Evolutionary conservation across 176 grass and related monocot species (phyloP).

Genomic region (Lolium perenne): DNA sequence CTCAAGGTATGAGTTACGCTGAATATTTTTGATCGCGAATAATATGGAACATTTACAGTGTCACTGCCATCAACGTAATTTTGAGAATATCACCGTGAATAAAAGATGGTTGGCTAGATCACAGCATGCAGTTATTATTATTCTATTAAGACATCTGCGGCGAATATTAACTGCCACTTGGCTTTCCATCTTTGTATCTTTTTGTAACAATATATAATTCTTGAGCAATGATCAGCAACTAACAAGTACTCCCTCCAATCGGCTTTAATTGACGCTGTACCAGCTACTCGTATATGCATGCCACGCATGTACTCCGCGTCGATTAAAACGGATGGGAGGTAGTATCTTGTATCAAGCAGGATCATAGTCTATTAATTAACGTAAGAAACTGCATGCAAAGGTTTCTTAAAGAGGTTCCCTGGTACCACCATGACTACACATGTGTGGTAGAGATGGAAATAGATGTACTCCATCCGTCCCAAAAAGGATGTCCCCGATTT

Average conservation of each 20-base stretch:
- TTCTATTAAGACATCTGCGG: not conserved
- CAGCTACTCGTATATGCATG: too few relatives aligned
- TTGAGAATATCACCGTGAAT: not conserved
- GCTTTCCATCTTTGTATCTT: not conserved
- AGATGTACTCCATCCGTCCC: too few relatives aligned
- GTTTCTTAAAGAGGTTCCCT: not conserved
- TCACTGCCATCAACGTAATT: conserved; percentile 2
- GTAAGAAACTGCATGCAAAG: conserved; percentile 5
- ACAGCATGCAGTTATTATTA: not conserved
- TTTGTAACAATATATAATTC: not conserved
- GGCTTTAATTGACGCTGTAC: too few relatives aligned
- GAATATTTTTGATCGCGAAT: too few relatives aligned
- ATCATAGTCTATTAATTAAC: not conserved
- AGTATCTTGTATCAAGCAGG: not conserved
- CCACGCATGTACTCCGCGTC: too few relatives aligned
- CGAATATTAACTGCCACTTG: not conserved
- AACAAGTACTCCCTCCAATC: not conserved
- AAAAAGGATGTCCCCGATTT: too few relatives aligned
- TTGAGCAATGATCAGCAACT: not conserved
- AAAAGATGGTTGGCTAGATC: not conserved
- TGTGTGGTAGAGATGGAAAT: not conserved
- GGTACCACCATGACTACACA: not conserved
- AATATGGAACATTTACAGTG: not conserved
- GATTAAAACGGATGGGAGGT: too few relatives aligned
- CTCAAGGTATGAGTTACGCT: not conserved